Percentiles rank a stretch among this genome's conserved stretches.
Evolutionary conservation across 306 rosid species (phyloP).

Genomic region (Fragaria nilgerrensis): DNA sequence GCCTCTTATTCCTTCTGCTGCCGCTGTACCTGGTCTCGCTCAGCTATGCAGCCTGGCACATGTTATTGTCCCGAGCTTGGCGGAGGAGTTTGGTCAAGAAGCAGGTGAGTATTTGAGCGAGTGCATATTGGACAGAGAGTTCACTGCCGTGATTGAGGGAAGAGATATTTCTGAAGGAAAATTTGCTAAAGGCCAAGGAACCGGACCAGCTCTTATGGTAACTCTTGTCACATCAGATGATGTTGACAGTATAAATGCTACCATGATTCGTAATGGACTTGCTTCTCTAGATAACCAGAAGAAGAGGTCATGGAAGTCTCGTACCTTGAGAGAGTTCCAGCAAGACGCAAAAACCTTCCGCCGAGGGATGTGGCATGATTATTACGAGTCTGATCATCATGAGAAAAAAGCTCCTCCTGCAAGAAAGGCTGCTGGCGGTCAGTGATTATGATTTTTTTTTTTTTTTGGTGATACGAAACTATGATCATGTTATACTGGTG

Average conservation of each 20-base stretch:
- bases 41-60: constrained; percentile 89
- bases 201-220: constrained; percentile 62
- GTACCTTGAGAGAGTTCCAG: constrained; percentile 36
- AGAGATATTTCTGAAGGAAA: constrained; percentile 82
- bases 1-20: constrained; percentile 70
- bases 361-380: constrained; percentile 91
- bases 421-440: not conserved
- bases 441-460: not conserved
- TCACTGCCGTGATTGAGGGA: constrained; percentile 86
- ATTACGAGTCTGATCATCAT: constrained; percentile 37
- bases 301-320: constrained; percentile 26
- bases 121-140: constrained; percentile 60
- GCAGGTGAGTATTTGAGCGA: constrained; percentile 85
- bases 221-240: constrained; percentile 82
- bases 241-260: constrained; percentile 46
- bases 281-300: constrained; percentile 71
- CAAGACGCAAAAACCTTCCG: constrained; percentile 65
- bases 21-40: constrained; percentile 85
- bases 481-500: not conserved
- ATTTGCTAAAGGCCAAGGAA: constrained; percentile 73
- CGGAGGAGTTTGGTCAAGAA: constrained; percentile 91
- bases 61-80: constrained; percentile 78
- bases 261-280: constrained; percentile 74
- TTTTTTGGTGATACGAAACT: too few relatives aligned
- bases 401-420: not conserved